These are phyloP conservation scores for Claviceps sp. DNA, from an alignment of 2,329 filamentous ascomycete genomes.

Conservation along the genomic window DNA sequence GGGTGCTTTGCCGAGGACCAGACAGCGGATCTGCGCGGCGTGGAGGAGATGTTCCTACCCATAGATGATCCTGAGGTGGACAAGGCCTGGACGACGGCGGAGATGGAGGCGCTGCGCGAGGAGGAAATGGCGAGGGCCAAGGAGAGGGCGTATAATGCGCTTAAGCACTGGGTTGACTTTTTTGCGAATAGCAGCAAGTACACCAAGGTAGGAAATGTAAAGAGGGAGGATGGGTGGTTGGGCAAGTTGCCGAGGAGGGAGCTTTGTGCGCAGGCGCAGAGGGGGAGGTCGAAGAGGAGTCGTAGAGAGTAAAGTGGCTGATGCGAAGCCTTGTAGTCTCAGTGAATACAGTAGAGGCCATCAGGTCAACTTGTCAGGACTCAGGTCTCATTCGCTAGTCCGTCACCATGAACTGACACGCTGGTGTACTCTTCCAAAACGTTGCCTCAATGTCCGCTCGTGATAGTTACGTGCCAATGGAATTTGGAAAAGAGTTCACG, in stretches of 20 bases:
- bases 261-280: constrained; percentile 59
- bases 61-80: constrained; percentile 51
- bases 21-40: constrained; percentile 71
- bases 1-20: constrained; percentile 82
- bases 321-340: background rate
- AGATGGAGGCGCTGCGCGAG: constrained; percentile 40
- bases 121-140: constrained; percentile 52
- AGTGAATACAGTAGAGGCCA: no score
- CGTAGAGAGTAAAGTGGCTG: background rate
- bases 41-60: constrained; percentile 72
- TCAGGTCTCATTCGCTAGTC: no score
- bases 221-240: constrained; percentile 46
- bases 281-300: constrained; percentile 39
- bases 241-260: constrained; percentile 46
- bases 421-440: no score
- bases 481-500: no score
- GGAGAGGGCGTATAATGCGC: constrained; percentile 48
- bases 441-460: no score
- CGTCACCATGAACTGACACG: no score
- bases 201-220: constrained; percentile 62
- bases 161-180: constrained; percentile 74
- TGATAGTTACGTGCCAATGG: no score
- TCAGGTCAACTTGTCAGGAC: no score
- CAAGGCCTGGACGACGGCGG: constrained; percentile 36
- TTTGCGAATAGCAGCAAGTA: constrained; percentile 74